Evolutionary conservation across 2,329 filamentous ascomycete species (phyloP).

Genomic region (Penicillium nordicum): DNA sequence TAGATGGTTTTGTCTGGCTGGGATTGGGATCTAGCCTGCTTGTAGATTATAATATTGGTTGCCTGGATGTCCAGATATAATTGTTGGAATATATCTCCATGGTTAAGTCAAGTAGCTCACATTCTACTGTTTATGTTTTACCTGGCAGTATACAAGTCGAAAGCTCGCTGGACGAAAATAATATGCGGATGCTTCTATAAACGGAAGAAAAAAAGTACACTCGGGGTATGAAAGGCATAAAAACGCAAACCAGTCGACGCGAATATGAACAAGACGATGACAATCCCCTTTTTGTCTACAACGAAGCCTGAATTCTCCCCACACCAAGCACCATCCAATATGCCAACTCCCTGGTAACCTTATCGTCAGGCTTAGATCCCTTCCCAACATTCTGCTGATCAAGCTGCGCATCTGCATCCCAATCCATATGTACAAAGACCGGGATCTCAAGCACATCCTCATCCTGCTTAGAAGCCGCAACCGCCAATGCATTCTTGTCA

Average conservation of each 20-base stretch:
- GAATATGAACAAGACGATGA: neutral
- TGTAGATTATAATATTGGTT: neutral
- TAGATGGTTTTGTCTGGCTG: constrained; percentile 6
- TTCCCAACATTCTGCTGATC: constrained; percentile 35
- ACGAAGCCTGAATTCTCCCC: constrained; percentile 62
- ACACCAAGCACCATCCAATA: constrained; percentile 95
- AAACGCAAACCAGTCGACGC: constrained; percentile 1
- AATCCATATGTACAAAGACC: constrained; percentile 88
- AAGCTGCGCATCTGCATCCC: constrained; percentile 63
- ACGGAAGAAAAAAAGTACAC: neutral
- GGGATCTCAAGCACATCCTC: constrained; percentile 80
- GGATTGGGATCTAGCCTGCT: neutral
- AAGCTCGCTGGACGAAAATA: neutral
- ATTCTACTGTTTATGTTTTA: no score
- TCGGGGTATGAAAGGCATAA: constrained; percentile 18
- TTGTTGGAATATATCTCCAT: neutral
- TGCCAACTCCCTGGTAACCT: constrained; percentile 80
- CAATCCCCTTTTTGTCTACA: constrained; percentile 10
- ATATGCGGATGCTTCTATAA: neutral
- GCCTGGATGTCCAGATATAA: neutral
- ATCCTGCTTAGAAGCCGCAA: constrained; percentile 44
- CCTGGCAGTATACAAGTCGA: neutral
- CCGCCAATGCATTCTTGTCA: constrained; percentile 27
- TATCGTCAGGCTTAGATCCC: constrained; percentile 58
- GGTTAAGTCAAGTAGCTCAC: neutral